Evolutionary conservation across 208 protist genomes (phyloP).

Genomic region (Crithidia expoeki): DNA sequence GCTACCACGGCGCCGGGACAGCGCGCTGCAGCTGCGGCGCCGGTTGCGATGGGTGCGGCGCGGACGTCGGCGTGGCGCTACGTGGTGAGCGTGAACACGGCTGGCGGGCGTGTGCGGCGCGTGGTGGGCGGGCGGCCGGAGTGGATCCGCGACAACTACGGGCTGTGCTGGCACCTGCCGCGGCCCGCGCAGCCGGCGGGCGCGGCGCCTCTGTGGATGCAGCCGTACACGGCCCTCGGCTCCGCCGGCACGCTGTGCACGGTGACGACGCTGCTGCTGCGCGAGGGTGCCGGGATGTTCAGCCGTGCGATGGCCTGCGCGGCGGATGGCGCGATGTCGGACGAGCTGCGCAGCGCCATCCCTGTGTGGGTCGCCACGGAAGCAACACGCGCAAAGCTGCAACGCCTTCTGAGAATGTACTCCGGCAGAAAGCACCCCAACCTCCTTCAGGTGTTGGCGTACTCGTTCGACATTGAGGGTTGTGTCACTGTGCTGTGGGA

Average conservation of each 20-base stretch:
- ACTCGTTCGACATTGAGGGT: slow-evolving; percentile 13
- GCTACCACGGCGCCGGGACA: background rate
- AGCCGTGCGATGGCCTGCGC: slow-evolving; percentile 13
- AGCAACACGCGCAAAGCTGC: background rate
- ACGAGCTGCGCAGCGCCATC: slow-evolving; percentile 19
- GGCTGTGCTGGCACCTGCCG: slow-evolving; percentile 7
- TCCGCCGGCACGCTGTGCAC: slow-evolving; percentile 1
- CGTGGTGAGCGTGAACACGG: background rate
- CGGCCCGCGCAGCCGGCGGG: background rate
- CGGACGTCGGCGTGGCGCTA: slow-evolving; percentile 3
- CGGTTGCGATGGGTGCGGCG: background rate
- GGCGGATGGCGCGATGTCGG: slow-evolving; percentile 12
- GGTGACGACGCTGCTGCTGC: background rate
- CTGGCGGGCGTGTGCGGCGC: background rate
- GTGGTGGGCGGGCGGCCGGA: slow-evolving; percentile 3
- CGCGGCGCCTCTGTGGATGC: background rate
- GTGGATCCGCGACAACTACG: slow-evolving; percentile 12
- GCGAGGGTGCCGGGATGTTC: slow-evolving; percentile 4
- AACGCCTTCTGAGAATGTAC: background rate
- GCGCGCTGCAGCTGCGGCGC: background rate
- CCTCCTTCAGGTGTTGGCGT: slow-evolving; percentile 2
- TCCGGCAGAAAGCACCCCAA: slow-evolving; percentile 15
- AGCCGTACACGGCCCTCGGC: background rate
- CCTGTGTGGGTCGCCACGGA: slow-evolving; percentile 8
- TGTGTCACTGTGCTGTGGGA: slow-evolving; percentile 35